Evolutionary conservation across 2,329 filamentous ascomycete genomes (phyloP).

Genomic region (Verruconis gallopava): DNA sequence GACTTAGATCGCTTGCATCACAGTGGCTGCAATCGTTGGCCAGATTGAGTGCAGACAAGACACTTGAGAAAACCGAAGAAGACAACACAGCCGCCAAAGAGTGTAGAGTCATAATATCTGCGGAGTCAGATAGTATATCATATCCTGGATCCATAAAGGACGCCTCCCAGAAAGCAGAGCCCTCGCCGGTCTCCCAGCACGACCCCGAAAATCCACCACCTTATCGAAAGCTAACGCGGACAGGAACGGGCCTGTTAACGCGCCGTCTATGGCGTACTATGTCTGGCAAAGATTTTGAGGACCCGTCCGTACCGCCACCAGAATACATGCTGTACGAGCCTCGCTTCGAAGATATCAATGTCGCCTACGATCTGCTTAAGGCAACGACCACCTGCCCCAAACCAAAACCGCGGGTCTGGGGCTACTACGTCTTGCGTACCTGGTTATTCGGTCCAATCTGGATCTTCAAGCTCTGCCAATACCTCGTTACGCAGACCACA

Average conservation of each 20-base stretch:
- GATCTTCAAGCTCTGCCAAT: background rate
- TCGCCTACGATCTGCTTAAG: slow-evolving; percentile 3
- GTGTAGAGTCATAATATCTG: background rate
- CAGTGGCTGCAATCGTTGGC: slow-evolving; percentile 1
- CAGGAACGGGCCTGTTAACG: slow-evolving; percentile 3
- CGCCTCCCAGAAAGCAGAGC: background rate
- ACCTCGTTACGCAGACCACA: background rate
- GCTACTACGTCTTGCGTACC: background rate
- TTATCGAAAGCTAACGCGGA: background rate
- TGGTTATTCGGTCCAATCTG: background rate
- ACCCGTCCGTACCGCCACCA: background rate
- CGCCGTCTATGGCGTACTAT: background rate
- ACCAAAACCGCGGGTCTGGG: background rate
- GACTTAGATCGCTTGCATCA: background rate
- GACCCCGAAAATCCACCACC: background rate
- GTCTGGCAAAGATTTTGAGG: slow-evolving; percentile 1
- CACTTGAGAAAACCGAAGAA: background rate
- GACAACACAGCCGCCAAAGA: background rate
- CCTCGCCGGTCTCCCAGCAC: background rate
- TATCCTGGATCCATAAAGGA: too few species aligned
- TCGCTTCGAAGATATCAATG: background rate
- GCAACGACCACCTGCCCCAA: background rate
- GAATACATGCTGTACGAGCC: slow-evolving; percentile 3
- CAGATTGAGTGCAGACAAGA: background rate
- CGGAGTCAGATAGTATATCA: too few species aligned